Conservation (phyloP, 257 asterid species). For the Solanum virginianum region DNA sequence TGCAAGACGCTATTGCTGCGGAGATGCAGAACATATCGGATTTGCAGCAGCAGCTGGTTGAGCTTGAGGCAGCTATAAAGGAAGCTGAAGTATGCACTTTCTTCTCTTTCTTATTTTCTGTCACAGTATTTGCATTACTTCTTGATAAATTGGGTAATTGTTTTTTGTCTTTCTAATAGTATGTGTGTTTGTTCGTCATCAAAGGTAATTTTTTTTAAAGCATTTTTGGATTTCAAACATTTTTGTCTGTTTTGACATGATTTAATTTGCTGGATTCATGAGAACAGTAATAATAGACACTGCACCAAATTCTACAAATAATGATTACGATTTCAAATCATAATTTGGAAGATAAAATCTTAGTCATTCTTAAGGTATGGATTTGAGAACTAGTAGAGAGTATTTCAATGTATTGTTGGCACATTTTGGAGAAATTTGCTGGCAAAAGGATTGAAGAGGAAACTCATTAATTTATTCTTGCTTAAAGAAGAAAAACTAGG, state of each 20-base stretch:
- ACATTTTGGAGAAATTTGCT: neutral
- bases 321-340: no score
- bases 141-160: neutral
- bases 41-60: constrained; percentile 47
- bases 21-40: constrained; percentile 47
- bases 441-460: neutral
- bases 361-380: neutral
- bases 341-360: no score
- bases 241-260: neutral
- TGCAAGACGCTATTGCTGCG: constrained; percentile 64
- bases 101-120: neutral
- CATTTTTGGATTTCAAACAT: neutral
- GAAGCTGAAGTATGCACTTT: constrained; percentile 46
- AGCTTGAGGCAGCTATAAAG: constrained; percentile 40
- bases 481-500: neutral
- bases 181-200: neutral
- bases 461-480: neutral
- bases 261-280: neutral
- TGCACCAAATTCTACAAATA: neutral
- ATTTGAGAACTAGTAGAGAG: neutral
- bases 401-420: neutral
- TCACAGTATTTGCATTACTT: neutral
- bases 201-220: neutral
- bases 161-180: neutral
- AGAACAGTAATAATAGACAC: neutral